Evolutionary conservation across 768 basidiomycete genomes (phyloP).

Genomic region (Naematelia aurantialba): DNA sequence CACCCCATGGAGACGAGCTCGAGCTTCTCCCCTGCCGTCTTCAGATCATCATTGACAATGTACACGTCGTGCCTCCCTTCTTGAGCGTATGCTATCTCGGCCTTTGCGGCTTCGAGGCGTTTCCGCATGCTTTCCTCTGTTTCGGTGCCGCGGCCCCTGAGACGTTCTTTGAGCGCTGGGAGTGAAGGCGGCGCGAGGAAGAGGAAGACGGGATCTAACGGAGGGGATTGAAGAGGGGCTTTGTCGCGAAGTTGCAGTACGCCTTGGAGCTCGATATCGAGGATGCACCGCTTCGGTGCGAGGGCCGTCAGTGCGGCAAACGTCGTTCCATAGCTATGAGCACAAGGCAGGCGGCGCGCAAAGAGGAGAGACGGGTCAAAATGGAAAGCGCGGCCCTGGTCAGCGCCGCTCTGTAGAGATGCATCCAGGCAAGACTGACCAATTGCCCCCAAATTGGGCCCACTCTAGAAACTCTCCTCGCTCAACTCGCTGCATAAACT

Average conservation of each 20-base stretch:
- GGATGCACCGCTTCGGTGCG: slow-evolving; percentile 74
- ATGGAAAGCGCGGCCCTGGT: neutral
- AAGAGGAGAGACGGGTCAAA: neutral
- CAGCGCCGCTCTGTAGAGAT: neutral
- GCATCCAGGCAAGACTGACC: slow-evolving; percentile 37
- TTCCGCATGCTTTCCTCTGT: slow-evolving; percentile 66
- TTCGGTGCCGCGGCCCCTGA: slow-evolving; percentile 80
- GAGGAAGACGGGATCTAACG: slow-evolving; percentile 77
- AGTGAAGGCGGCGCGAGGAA: slow-evolving; percentile 88
- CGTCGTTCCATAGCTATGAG: slow-evolving; percentile 73
- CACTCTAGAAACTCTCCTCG: slow-evolving; percentile 84
- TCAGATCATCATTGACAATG: slow-evolving; percentile 85
- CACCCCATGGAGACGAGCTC: slow-evolving; percentile 74
- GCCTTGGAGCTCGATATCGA: slow-evolving; percentile 97
- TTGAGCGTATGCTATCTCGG: slow-evolving; percentile 80
- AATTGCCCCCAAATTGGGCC: slow-evolving; percentile 87
- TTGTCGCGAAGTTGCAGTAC: slow-evolving; percentile 79
- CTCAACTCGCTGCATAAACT: slow-evolving; percentile 66
- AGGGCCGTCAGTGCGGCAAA: slow-evolving; percentile 70
- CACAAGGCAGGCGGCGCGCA: neutral
- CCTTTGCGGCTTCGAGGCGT: slow-evolving; percentile 70
- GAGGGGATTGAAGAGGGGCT: slow-evolving; percentile 53
- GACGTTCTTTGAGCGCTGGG: slow-evolving; percentile 63
- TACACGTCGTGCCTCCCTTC: slow-evolving; percentile 73
- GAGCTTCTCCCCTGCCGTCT: slow-evolving; percentile 74